A percentile compares a stretch with the other conserved stretches of the same genome.
Conservation (phyloP, 495 filamentous ascomycete species). For the Hypoxylon lienhwacheense region DNA sequence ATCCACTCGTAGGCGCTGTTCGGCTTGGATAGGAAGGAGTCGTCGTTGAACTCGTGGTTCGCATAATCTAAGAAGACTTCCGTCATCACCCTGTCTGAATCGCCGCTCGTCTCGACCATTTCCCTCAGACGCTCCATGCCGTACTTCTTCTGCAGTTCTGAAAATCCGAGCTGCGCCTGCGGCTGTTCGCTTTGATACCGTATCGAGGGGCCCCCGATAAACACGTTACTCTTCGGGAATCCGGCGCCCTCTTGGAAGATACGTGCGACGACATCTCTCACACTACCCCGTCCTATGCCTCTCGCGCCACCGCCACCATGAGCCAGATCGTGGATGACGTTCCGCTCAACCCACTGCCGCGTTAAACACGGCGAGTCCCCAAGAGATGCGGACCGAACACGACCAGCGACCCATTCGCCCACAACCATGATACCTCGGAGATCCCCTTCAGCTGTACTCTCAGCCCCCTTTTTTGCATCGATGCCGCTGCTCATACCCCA, state of each 20-base stretch:
- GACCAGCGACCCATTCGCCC: conserved; percentile 90
- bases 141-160: conserved; percentile 72
- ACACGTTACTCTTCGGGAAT: conserved; percentile 62
- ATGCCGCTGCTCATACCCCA: conserved; percentile 79
- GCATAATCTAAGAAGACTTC: conserved; percentile 82
- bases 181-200: conserved; percentile 49
- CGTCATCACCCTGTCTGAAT: conserved; percentile 80
- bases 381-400: conserved; percentile 60
- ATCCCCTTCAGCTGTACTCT: conserved; percentile 79
- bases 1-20: conserved; percentile 89
- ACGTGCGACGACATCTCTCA: conserved; percentile 79
- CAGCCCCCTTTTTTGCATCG: conserved; percentile 56
- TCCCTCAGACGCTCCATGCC: conserved; percentile 80
- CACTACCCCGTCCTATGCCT: conserved; percentile 74
- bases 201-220: conserved; percentile 35
- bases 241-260: conserved; percentile 87
- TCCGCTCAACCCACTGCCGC: conserved; percentile 78
- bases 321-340: conserved; percentile 67
- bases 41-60: conserved; percentile 85
- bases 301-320: conserved; percentile 77
- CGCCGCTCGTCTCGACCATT: conserved; percentile 86
- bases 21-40: conserved; percentile 86
- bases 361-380: conserved; percentile 58
- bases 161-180: conserved; percentile 61
- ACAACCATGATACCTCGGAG: conserved; percentile 91